phyloP scores from a whole-genome alignment of 2,329 filamentous ascomycete species.

The Apiospora saccharicola region DNA sequence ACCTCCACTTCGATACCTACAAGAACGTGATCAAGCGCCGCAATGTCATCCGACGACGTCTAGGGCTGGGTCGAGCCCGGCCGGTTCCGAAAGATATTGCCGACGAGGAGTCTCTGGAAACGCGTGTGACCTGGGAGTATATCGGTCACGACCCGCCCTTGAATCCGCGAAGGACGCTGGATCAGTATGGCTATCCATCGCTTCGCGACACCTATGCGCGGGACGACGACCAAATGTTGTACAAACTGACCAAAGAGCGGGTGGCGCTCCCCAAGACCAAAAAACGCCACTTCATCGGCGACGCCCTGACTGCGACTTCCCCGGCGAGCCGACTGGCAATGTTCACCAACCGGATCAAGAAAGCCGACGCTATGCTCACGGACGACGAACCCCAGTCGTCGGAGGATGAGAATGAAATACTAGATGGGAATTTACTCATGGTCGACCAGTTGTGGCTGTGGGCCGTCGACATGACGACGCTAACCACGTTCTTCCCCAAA shows the following conservation, averaged over 20 bases:
- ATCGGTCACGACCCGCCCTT: constrained; percentile 67
- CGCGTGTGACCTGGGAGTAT: constrained; percentile 69
- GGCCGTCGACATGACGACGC: constrained; percentile 60
- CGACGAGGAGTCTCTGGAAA: constrained; percentile 62
- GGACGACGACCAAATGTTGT: constrained; percentile 73
- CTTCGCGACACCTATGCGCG: constrained; percentile 65
- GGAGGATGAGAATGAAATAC: constrained; percentile 45
- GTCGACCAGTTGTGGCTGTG: constrained; percentile 72
- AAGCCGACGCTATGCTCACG: constrained; percentile 15
- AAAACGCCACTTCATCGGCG: constrained; percentile 37
- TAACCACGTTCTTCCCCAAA: constrained; percentile 63
- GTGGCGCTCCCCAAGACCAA: constrained; percentile 25
- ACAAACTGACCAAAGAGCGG: constrained; percentile 66
- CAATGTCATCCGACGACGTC: constrained; percentile 59
- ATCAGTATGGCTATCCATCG: constrained; percentile 70
- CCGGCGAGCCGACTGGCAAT: constrained; percentile 35
- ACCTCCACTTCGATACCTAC: constrained; percentile 72
- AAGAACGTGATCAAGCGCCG: constrained; percentile 63
- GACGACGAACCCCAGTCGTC: constrained; percentile 42
- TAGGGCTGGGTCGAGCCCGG: constrained; percentile 60
- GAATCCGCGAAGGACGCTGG: constrained; percentile 67
- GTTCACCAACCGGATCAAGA: constrained; percentile 31
- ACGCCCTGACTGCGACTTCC: neutral
- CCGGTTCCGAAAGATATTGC: constrained; percentile 64
- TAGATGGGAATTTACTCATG: constrained; percentile 69